Evolutionary conservation across 805 yeast genomes (phyloP).

Genomic region (Candida patagonica): DNA sequence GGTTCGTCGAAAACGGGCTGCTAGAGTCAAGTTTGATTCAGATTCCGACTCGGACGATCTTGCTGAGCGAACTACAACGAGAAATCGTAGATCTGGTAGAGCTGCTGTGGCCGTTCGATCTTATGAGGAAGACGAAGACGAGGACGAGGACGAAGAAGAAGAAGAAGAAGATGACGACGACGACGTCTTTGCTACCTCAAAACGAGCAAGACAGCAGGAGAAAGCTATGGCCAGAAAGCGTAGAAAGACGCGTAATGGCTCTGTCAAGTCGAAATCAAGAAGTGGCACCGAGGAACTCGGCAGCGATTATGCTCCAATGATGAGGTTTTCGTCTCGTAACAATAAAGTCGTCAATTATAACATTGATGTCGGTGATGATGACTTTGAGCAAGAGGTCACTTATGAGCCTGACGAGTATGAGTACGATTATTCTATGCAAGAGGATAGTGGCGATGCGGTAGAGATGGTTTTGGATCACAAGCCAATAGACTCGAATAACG

Average conservation of each 20-base stretch:
- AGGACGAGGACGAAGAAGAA: conserved; percentile 18
- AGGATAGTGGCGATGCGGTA: conserved; percentile 27
- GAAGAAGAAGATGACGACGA: conserved; percentile 21
- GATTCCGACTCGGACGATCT: conserved; percentile 20
- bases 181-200: conserved; percentile 12
- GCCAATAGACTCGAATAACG: conserved; percentile 24
- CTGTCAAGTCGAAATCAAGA: conserved; percentile 3
- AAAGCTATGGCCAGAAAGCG: conserved; percentile 6
- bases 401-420: conserved; percentile 19
- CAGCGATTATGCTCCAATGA: conserved; percentile 18
- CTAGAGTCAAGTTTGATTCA: conserved; percentile 17
- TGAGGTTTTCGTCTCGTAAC: conserved; percentile 71
- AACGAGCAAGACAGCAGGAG: conserved; percentile 9
- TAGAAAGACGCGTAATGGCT: conserved; percentile 22
- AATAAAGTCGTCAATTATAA: conserved; percentile 64
- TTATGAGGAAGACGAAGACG: conserved; percentile 7
- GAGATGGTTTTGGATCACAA: conserved; percentile 51
- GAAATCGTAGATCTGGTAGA: conserved; percentile 13
- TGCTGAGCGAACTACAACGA: conserved; percentile 16
- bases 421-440: conserved; percentile 3
- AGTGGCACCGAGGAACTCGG: conserved; percentile 17
- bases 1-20: conserved; percentile 7
- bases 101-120: conserved; percentile 18
- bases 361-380: conserved; percentile 55
- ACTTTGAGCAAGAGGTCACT: conserved; percentile 31